Evolutionary conservation across 306 rosid genomes (phyloP), one percentile per base, ranked within the genome.

Genomic region (Parietaria judaica): DNA sequence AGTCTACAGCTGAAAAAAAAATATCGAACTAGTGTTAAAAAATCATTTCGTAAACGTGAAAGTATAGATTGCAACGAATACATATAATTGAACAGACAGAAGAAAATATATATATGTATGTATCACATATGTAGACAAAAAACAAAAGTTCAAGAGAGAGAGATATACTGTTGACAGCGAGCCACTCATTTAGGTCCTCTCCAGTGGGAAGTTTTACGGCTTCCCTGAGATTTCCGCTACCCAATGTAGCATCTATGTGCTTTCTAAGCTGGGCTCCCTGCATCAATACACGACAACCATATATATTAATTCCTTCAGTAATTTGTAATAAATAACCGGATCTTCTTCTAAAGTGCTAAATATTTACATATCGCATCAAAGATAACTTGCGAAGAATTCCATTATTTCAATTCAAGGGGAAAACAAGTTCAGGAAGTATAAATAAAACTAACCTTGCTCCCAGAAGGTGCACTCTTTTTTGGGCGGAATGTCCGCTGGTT

Each of bases 161-260:
- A 55, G 60, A 58, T 51, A 73, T 4, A 94, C 99, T 89, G 81
- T 94, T 94, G 67, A 94, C 99, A 72, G 99, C 99, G 67, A 94
- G 95, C 99, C 99, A 94, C 74, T 94, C 99, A 79, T 94, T 94
- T 55, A 89, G 74, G 76, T 94, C 99, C 79, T 94, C 99, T 70
- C 99, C 99, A 34, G 99, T 88, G 50, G 97, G 99, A 43, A 94
- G 95, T 80, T 90, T 94, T 51, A 94, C 99, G n/a, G 99, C 99
- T 78, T 94, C 97, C 82, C 91, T 86, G 69, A 94, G 85, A 79
- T 89, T 94, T 66, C 97, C 99, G 66, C 99, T 94, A 7, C 99
- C 97, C 54, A 94, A 71, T 39, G 97, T 94, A 35, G 99, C 95
- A 89, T 94, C 99, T 66, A 94, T 94, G 77, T 94, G 97, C 86